Base-by-base conservation (phyloP, 305 asterid genomes). In the Coffea humblotiana region DNA sequence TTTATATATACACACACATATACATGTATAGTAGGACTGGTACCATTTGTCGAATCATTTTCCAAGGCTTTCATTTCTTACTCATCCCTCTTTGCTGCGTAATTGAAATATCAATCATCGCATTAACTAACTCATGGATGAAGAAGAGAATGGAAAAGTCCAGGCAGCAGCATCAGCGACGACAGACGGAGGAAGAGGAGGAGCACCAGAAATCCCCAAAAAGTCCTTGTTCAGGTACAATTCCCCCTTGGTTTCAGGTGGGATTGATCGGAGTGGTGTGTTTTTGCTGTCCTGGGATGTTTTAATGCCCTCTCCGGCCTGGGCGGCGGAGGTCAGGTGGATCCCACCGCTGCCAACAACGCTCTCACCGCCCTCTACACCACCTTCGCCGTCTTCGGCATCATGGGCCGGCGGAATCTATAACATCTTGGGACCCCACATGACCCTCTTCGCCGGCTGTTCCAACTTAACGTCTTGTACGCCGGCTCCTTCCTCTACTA, bases 351-450 rank as follows among this genome's bases (percentile, higher is more conserved):
- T 15, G 88, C 91, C 15, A 93, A 95, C 92, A 92, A 95, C 86
- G 98, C 99, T 37, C 94, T 91, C 93, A 95, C 99, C 72, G 98
- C 99, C 82, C 94, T 95, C 35, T 95, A 95, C 95, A 90, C 97
- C 71, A 87, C 97, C 85, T 95, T 95, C 83, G 91, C 97, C 37
- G 60, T 95, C 14, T 95, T 95, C 78, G 98, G 97, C 2, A 47
- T 95, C 11, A 83, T 95, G 2, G 98, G 98, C n/a, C n/a, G 97
- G 97, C n/a, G 97, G 98, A 3, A 90, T 95, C 74, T 95, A 95
- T 89, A 95, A 95, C 88, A 88, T 95, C 25, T 78, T 93, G 2
- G 97, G 98, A 60, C 98, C 99, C 21, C 80, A 87, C 54, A 83
- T 89, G 5, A 95, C 98, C 0, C 81, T 95, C 14, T 71, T 91